phyloP scores from a whole-genome alignment of 495 filamentous ascomycete genomes.

The Aspergillus indologenus region DNA sequence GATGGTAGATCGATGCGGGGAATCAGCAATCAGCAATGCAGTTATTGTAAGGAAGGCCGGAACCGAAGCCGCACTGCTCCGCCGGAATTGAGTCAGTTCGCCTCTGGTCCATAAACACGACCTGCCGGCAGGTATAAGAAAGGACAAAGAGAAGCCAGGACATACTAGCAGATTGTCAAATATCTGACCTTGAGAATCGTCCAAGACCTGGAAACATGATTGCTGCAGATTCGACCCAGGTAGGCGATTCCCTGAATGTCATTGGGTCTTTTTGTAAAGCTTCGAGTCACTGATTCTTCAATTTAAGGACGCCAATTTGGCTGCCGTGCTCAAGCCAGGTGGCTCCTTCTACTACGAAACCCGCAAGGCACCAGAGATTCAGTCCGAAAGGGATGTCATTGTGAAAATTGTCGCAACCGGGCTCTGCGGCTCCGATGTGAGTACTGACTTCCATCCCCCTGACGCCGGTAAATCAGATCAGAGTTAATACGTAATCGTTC shows the following conservation, averaged over 20 bases:
- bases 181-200: not conserved
- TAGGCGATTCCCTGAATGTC: not conserved
- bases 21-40: not conserved
- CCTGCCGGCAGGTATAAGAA: not conserved
- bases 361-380: constrained; percentile 10
- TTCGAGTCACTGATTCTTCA: not conserved
- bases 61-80: not conserved
- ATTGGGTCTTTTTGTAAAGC: not conserved
- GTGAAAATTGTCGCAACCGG: constrained; percentile 23
- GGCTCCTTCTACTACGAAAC: constrained; percentile 25
- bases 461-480: not conserved
- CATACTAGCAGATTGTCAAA: not conserved
- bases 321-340: constrained; percentile 24
- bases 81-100: not conserved
- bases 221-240: not conserved
- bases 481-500: not conserved
- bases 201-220: not conserved
- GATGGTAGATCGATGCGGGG: not conserved
- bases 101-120: not conserved
- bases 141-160: not conserved
- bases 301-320: constrained; percentile 12
- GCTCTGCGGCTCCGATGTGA: constrained; percentile 25
- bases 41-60: not conserved
- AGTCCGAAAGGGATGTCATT: constrained; percentile 22
- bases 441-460: not conserved